Base-by-base conservation (phyloP, 2,329 filamentous ascomycete genomes). In the Talaromyces albobiverticillius region DNA sequence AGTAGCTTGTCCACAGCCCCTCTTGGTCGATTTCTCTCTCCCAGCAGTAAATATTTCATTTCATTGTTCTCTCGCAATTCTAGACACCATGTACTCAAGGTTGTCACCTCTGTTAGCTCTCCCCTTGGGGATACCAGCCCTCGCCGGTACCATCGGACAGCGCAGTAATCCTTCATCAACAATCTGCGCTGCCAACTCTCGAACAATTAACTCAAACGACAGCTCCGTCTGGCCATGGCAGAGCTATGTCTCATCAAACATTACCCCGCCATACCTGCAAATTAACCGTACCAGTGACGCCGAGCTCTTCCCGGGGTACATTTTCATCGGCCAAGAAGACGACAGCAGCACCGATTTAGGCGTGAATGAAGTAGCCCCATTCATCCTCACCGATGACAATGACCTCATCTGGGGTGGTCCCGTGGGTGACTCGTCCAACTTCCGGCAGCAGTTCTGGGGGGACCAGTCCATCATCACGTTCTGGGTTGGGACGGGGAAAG, bases 351-450 rank as follows among this genome's bases (percentile, higher is more conserved):
- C 47, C n/a, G 26, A 47, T 22, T 10, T 10, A 6, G 34, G 31
- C 13, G 9, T 50, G 18, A 41, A 50, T 16, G 31, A 50, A 14
- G 26, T 36, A 20, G 34, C 31, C 9, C 32, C 47, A 13, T 18
- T 50, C 2, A 50, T 50, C 10, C 26, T 50, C 31, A 50, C 47
- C 20, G 47, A 50, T 20, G 26, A 32, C 22, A 50, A 41, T 31
- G 47, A 50, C 8, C 47, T 50, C 13, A 18, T 50, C 34, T 50
- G 47, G 47, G 18, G 26, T 20, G 47, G 47, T 40, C 47, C 47
- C 3, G 18, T 20, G 10, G 18, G 7, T 4, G 2, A n/a, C 16
- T 20, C 23, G 10, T 16, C 47, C 7, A 36, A 50, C 36, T 50
- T 50, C 1, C 20, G 36, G n/a, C 16, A 23, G 34, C 20, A 23